Evolutionary conservation across 371 early-diverging fungal species (phyloP).

Genomic region (Apophysomyces sp.): DNA sequence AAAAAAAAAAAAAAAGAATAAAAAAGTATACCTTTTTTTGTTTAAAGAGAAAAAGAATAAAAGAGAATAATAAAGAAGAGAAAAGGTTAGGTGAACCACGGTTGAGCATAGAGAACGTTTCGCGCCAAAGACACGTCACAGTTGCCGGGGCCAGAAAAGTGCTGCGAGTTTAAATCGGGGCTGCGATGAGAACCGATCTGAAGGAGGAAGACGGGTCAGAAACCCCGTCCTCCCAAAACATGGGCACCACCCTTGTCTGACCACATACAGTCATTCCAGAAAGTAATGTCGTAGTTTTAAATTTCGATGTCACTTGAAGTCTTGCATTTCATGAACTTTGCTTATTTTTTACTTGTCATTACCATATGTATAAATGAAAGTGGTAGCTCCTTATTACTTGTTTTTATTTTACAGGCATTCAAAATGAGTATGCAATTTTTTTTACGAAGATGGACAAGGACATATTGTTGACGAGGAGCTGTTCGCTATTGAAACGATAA

Average conservation of each 20-base stretch:
- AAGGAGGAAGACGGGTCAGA: too few species aligned
- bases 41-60: not conserved
- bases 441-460: constrained; percentile 18
- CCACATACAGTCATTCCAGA: too few species aligned
- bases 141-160: too few species aligned
- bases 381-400: too few species aligned
- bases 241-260: too few species aligned
- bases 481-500: constrained; percentile 12
- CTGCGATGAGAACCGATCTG: not conserved
- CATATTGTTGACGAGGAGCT: constrained; percentile 13
- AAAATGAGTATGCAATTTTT: constrained; percentile 8
- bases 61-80: not conserved
- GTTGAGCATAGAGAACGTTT: too few species aligned
- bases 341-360: constrained; percentile 3
- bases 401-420: not conserved
- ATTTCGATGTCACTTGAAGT: constrained; percentile 2
- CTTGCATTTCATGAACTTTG: not conserved
- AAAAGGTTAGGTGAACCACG: too few species aligned
- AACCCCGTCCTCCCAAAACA: too few species aligned
- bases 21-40: not conserved
- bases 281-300: too few species aligned
- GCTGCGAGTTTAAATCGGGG: not conserved
- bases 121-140: not conserved
- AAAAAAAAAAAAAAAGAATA: not conserved
- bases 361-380: too few species aligned